phyloP scores from a whole-genome alignment of 352 stramenopile genomes.

The Pythium coloratum region DNA sequence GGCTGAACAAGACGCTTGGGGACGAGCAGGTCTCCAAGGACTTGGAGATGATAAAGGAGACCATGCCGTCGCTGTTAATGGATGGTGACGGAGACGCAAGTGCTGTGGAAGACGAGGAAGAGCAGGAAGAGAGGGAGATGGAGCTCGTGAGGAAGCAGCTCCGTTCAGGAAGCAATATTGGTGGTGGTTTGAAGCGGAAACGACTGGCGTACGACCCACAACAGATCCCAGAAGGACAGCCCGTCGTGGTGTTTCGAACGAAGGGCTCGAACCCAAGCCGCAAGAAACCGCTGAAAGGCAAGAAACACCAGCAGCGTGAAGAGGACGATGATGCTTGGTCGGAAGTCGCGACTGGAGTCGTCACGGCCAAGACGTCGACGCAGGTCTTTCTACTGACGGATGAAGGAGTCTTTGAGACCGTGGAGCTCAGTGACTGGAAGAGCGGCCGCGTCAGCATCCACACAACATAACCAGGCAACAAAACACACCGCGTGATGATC shows the following conservation, averaged over 20 bases:
- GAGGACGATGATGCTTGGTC: not conserved
- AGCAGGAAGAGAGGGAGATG: constrained; percentile 18
- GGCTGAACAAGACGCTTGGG: constrained; percentile 38
- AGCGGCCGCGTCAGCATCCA: constrained; percentile 30
- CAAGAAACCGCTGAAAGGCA: constrained; percentile 8
- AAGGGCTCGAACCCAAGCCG: not conserved
- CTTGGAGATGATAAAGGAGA: constrained; percentile 37
- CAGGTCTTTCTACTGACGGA: constrained; percentile 46
- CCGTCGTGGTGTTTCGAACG: constrained; percentile 38
- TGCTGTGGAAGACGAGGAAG: constrained; percentile 24
- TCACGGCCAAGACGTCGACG: constrained; percentile 47
- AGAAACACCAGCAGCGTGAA: not conserved
- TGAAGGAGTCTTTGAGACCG: constrained; percentile 39
- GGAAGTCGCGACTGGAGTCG: constrained; percentile 38
- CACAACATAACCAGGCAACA: not conserved
- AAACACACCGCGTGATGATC: too few species aligned
- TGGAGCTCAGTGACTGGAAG: constrained; percentile 51
- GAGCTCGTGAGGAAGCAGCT: not conserved
- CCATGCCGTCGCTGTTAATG: constrained; percentile 19
- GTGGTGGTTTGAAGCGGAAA: constrained; percentile 14
- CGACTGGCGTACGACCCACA: constrained; percentile 47
- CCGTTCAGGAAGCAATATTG: too few species aligned
- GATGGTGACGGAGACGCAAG: not conserved
- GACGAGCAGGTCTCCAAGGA: constrained; percentile 38
- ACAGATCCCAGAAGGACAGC: constrained; percentile 61